Base-by-base conservation (phyloP, 2,329 filamentous ascomycete genomes). In the Pseudogymnoascus sp. region DNA sequence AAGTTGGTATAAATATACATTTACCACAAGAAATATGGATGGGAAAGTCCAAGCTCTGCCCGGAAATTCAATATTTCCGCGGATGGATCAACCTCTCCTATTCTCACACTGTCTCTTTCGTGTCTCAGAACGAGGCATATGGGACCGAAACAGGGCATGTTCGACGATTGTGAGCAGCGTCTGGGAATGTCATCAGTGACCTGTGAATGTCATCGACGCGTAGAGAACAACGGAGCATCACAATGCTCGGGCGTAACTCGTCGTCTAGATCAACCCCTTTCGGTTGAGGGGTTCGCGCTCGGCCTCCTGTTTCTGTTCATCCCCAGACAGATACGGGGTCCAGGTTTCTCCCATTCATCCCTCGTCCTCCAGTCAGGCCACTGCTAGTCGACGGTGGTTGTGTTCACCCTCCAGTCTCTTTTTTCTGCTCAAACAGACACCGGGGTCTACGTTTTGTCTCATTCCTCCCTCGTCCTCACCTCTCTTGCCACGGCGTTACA, bases 401-500 rank as follows among this genome's bases (percentile, higher is more conserved):
- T 30, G 26, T 52, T 52, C n/a, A 30, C 7, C 45, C 9, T 18
- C 30, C 26, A 1, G 0, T 1, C 4, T 52, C 39, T 26, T 30
- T 3, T 28, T 10, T 23, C 26, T 52, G 13, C 45, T 21, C 13
- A n/a, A 7, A 26, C 39, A 26, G 18, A 12, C 4, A 12, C 37
- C 37, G 3, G 10, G 37, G 10, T 21, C 37, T 18, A 21, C 3
- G 21, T n/a, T 26, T 26, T 13, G 4, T 45, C 13, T 3, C 23
- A 30, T 28, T 52, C 26, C 30, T 59, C 21, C n/a, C 21, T 55
- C 8, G 34, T 58, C 23, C 34, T 28, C 2, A 70, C 63, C 41
- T 72, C 69, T 60, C 48, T 71, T 10, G 70, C 70, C 15, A 71
- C 65, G 28, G 82, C 83, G 70, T 84, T 82, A 69, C 82, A 95